Evolutionary conservation across 495 filamentous ascomycete genomes (phyloP), one percentile per base, ranked within the genome.

Genomic region (Podospora conica): DNA sequence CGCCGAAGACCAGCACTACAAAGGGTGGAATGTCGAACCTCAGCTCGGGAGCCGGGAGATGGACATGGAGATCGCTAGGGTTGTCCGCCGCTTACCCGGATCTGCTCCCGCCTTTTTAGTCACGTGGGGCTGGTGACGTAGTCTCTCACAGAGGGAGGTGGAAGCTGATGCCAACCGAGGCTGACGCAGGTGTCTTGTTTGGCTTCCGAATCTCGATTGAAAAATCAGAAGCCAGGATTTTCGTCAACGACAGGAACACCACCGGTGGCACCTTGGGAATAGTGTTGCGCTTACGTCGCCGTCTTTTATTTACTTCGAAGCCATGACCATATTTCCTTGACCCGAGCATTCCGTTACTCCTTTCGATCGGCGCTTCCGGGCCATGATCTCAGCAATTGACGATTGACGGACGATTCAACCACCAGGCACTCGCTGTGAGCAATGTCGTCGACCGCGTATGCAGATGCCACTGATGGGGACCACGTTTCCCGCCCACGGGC

Each of bases 401-500:
- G 21, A 20, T 58, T 31, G 6, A 9, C 18, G 58, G 27, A 31
- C 21, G 27, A 25, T 60, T 28, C 1, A 60, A 60, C 58, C 27
- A 23, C 18, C 60, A 57, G 22, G 18, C 24, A 58, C 28, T 15
- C 23, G 25, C 22, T 27, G 55, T 24, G 54, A 23, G 23, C 20
- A 53, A 70, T 68, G 67, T 63, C 73, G 40, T 68, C 72, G 28
- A 73, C 74, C 29, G 70, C 75, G 25, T n/a, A 15, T n/a, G 70
- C 71, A 28, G 73, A 75, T 55, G 40, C 66, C 57, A 61, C 65
- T n/a, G 73, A 75, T 25, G 65, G 63, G 1, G 74, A 81, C 63
- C 72, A 77, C 68, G 69, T 80, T 59, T 28, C 78, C 60, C 78
- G 80, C 11, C 79, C 80, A 1, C 71, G 80, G 8, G 75, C 80